Conservation (phyloP, 106 monocot genomes). For the Agapanthus africanus region DNA sequence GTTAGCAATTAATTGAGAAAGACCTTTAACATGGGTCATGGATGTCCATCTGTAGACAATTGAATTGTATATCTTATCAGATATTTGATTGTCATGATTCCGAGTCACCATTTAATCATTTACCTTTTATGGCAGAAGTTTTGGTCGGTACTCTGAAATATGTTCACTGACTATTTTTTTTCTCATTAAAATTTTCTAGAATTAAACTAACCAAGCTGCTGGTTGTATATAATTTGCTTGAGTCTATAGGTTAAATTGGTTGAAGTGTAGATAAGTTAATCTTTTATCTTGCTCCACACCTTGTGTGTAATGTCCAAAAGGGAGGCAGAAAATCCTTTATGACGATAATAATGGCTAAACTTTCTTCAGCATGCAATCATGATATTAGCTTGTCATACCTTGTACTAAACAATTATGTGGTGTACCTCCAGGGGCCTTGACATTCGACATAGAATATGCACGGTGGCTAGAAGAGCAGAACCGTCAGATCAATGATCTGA, state of each 20-base stretch:
- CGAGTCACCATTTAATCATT: background rate
- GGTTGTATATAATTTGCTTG: background rate
- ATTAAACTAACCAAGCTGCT: background rate
- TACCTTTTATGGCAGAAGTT: background rate
- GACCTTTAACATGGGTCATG: background rate
- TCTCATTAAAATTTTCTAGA: background rate
- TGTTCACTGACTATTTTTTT: background rate
- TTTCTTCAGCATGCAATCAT: background rate
- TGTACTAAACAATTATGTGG: background rate
- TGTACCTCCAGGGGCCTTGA: conserved; percentile 46
- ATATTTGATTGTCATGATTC: background rate
- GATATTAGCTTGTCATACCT: background rate
- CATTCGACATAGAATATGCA: conserved; percentile 85
- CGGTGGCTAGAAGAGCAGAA: conserved; percentile 90
- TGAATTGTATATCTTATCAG: background rate
- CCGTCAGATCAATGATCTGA: conserved; percentile 70
- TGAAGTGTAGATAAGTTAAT: background rate
- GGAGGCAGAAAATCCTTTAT: background rate
- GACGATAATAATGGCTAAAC: background rate
- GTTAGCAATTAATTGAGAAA: background rate
- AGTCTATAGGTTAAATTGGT: background rate
- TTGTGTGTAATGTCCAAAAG: background rate
- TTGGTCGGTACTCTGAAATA: background rate
- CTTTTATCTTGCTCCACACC: background rate
- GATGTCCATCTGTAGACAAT: background rate